Conservation (phyloP, 2,329 filamentous ascomycete species). For the Sporothrix globosa region DNA sequence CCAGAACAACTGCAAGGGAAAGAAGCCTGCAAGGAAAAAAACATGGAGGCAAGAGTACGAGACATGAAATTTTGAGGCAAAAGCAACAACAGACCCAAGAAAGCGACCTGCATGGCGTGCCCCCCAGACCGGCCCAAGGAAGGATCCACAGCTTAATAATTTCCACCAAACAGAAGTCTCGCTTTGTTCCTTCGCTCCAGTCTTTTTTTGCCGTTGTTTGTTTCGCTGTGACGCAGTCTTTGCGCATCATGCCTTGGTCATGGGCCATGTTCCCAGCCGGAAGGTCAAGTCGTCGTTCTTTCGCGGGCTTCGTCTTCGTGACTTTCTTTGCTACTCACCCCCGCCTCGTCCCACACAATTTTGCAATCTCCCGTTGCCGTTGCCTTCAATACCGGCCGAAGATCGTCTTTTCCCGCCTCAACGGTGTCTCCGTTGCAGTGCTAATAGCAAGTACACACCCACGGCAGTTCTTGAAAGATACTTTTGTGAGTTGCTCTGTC, state of each 20-base stretch:
- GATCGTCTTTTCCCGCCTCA: constrained; percentile 15
- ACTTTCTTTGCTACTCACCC: too few species aligned
- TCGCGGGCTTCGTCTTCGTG: background rate
- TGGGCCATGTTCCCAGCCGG: background rate
- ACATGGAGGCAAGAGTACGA: background rate
- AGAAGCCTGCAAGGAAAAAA: constrained; percentile 9
- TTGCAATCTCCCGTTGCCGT: background rate
- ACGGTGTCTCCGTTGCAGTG: constrained; percentile 23
- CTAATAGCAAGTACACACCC: background rate
- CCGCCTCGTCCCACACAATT: background rate
- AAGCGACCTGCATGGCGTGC: constrained; percentile 18
- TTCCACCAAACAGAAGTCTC: constrained; percentile 27
- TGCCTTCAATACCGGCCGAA: background rate
- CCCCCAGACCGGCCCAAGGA: constrained; percentile 1
- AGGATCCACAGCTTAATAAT: constrained; percentile 8
- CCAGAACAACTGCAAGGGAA: constrained; percentile 8
- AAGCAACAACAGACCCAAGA: background rate
- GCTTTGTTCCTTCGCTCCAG: constrained; percentile 10
- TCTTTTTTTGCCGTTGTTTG: background rate
- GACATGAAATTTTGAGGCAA: background rate
- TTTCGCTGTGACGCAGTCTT: background rate
- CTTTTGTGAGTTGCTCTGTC: background rate
- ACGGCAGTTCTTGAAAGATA: background rate
- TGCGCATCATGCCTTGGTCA: constrained; percentile 5
- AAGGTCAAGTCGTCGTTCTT: constrained; percentile 1